Conservation (phyloP, 768 basidiomycete genomes). For the Boletus insuetus region DNA sequence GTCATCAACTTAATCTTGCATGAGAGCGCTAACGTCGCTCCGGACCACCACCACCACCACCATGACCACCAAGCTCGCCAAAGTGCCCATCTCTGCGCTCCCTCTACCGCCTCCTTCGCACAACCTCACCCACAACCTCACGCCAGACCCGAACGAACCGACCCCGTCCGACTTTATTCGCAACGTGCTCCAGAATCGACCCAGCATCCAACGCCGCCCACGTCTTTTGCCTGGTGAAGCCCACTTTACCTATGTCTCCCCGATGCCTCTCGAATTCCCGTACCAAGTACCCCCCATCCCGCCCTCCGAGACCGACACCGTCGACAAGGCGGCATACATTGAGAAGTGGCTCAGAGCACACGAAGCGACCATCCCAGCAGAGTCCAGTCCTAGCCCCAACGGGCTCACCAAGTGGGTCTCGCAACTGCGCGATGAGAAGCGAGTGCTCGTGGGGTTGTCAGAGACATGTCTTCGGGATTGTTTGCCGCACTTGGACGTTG, state of each 20-base stretch:
- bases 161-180: slow-evolving; percentile 50
- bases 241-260: slow-evolving; percentile 82
- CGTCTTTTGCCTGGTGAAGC: slow-evolving; percentile 53
- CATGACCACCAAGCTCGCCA: slow-evolving; percentile 21
- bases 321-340: slow-evolving; percentile 61
- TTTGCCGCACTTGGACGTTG: slow-evolving; percentile 82
- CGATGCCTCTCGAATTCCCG: slow-evolving; percentile 81
- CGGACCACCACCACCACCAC: slow-evolving; percentile 6
- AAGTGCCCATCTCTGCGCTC: slow-evolving; percentile 43
- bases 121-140: slow-evolving; percentile 47
- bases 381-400: neutral
- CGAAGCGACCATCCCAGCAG: slow-evolving; percentile 49
- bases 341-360: slow-evolving; percentile 73
- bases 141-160: slow-evolving; percentile 58
- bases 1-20: neutral
- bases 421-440: slow-evolving; percentile 47
- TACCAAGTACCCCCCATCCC: slow-evolving; percentile 63
- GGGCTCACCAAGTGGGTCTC: slow-evolving; percentile 48
- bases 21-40: slow-evolving; percentile 15
- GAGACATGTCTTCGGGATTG: slow-evolving; percentile 68
- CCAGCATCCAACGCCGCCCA: slow-evolving; percentile 69
- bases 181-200: slow-evolving; percentile 45
- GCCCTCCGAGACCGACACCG: slow-evolving; percentile 40
- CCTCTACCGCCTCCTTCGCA: slow-evolving; percentile 45
- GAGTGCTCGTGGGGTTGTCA: slow-evolving; percentile 71